These are phyloP conservation scores for Sclerotinia minor DNA, from an alignment of 2,329 filamentous ascomycete species.

Conservation along the genomic window DNA sequence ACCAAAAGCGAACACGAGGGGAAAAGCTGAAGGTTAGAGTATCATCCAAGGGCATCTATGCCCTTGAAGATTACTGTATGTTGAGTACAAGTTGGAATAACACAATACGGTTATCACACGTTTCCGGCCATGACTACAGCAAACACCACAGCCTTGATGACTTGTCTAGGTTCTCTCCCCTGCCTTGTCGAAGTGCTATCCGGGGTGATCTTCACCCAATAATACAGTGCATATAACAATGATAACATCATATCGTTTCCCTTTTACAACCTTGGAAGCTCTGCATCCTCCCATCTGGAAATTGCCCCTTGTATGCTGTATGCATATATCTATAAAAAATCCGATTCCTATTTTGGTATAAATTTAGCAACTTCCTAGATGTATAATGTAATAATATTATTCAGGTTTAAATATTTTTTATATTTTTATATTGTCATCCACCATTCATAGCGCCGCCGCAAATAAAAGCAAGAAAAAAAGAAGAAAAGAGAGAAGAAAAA, in stretches of 20 bases:
- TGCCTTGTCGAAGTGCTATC: constrained; percentile 12
- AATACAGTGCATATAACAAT: not conserved
- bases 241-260: not conserved
- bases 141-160: not conserved
- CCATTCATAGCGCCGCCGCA: constrained; percentile 23
- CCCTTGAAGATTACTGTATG: constrained; percentile 17
- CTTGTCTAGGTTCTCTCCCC: not conserved
- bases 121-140: constrained; percentile 9
- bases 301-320: not conserved
- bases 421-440: constrained; percentile 1
- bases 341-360: constrained; percentile 11
- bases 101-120: not conserved
- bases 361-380: not conserved
- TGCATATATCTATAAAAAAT: not conserved
- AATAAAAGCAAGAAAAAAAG: not conserved
- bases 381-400: constrained; percentile 13
- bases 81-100: not conserved
- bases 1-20: constrained; percentile 10
- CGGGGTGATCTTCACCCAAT: constrained; percentile 15
- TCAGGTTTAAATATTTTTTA: constrained; percentile 2
- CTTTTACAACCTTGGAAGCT: not conserved
- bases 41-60: not conserved
- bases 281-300: not conserved
- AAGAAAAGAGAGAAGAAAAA: too few species aligned
- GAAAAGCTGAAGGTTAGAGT: constrained; percentile 10